Evolutionary conservation across 805 yeast species (phyloP).

Genomic region (Torulaspora maleeae): DNA sequence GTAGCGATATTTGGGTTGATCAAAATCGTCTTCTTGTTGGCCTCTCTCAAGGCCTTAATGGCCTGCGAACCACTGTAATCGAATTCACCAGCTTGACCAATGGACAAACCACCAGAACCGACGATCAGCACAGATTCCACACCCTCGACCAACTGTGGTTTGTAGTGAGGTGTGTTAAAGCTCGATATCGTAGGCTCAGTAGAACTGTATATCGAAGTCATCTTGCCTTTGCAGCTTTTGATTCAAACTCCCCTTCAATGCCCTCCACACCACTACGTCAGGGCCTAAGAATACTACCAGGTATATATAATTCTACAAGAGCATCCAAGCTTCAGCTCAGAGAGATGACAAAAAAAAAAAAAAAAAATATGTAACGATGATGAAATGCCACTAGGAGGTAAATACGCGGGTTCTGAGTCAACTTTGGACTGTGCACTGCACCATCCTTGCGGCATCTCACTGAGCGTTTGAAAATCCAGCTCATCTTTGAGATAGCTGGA

Average conservation of each 20-base stretch:
- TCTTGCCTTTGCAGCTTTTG: slow-evolving; percentile 2
- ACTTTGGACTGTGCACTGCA: no score
- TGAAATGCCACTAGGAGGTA: background rate
- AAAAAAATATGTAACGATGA: slow-evolving; percentile 5
- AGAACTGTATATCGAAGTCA: slow-evolving; percentile 29
- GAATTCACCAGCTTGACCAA: slow-evolving; percentile 98
- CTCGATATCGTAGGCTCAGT: slow-evolving; percentile 32
- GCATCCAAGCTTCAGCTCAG: no score
- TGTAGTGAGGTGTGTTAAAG: slow-evolving; percentile 29
- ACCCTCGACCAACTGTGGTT: slow-evolving; percentile 33
- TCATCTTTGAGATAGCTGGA: background rate
- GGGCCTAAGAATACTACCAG: background rate
- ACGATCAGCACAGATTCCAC: slow-evolving; percentile 65
- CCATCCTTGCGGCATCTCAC: background rate
- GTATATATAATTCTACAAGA: background rate
- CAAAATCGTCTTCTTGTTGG: slow-evolving; percentile 75
- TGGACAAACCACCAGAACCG: slow-evolving; percentile 96
- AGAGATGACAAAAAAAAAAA: background rate
- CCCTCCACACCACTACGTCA: no score
- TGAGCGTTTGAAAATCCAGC: background rate
- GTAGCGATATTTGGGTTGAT: slow-evolving; percentile 97
- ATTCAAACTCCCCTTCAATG: slow-evolving; percentile 1
- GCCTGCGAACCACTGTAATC: slow-evolving; percentile 98
- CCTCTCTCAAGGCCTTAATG: slow-evolving; percentile 89
- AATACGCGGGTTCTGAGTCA: slow-evolving; percentile 1